These are phyloP conservation scores for Rhizomucor pusillus DNA, from an alignment of 371 early-diverging fungal species.

Conservation along the genomic window DNA sequence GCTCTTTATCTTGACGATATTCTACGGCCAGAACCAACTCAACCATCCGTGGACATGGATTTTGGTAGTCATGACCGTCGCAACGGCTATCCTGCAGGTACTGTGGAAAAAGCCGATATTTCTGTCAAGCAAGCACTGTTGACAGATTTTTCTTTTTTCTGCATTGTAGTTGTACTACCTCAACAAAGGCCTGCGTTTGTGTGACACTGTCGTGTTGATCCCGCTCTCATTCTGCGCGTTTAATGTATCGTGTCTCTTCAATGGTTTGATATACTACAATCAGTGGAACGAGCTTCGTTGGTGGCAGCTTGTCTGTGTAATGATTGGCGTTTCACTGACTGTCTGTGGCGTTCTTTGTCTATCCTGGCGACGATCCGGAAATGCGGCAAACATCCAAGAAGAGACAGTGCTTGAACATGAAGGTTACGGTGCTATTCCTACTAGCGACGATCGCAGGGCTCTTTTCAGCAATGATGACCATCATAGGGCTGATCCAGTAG, in stretches of 20 bases:
- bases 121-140: too few species aligned
- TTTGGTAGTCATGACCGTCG: conserved; percentile 59
- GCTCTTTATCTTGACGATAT: conserved; percentile 61
- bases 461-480: too few species aligned
- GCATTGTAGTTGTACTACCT: conserved; percentile 66
- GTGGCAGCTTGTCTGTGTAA: conserved; percentile 64
- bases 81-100: conserved; percentile 74
- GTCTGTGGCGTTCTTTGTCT: conserved; percentile 66
- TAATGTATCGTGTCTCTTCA: conserved; percentile 75
- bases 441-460: too few species aligned
- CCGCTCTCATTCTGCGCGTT: conserved; percentile 78
- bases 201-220: conserved; percentile 78
- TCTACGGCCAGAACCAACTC: conserved; percentile 66
- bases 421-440: too few species aligned
- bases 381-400: conserved; percentile 7
- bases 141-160: not conserved
- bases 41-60: conserved; percentile 70
- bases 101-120: not conserved
- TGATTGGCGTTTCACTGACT: conserved; percentile 62
- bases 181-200: conserved; percentile 71
- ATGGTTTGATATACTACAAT: conserved; percentile 79
- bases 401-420: conserved; percentile 8
- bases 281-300: conserved; percentile 67
- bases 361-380: conserved; percentile 44
- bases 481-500: too few species aligned